Evolutionary conservation across 2,329 filamentous ascomycete genomes (phyloP), one percentile per base, ranked within the genome.

Genomic region (Fusarium pseudograminearum): DNA sequence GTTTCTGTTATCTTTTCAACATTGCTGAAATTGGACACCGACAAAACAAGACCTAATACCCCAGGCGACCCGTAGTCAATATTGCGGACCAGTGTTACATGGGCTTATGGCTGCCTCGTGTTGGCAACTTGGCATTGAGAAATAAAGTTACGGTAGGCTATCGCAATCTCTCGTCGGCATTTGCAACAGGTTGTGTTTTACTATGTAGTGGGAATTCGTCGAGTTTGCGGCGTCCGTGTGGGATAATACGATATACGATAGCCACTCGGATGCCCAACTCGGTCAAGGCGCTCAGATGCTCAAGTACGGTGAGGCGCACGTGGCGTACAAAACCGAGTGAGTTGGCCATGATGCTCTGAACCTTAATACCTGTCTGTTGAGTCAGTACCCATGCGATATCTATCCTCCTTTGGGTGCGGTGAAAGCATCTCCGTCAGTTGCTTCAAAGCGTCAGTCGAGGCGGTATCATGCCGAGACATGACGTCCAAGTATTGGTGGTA

Each of bases 91-190:
- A 20, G 36, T 8, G 36, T 14, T 38, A n/a, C 11, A 38, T 12
- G 10, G 18, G 0, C 10, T 7, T 8, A 7, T 38, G 4, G 5
- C 1, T 12, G 12, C 34, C 18, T 11, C 34, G 11, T 8, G 1
- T 33, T 4, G 16, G 4, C 7, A 34, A 18, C 18, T 33, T 4
- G 16, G 4, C 7, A 34, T 34, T 34, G 1, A 7, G 16, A 18
- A 28, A 28, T 1, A 28, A 0, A 10, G 0, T 28, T 10, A 28
- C 26, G 1, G 3, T 9, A 28, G 26, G 9, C 3, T 4, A 28
- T 28, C 26, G 4, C 3, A 28, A 28, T 28, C 9, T 10, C 1
- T 0, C 1, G 12, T 33, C 31, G 15, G 15, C 15, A 33, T 7
- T 7, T 16, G 3, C 12, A 15, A 9, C 16, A 9, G 2, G 16